Conservation (phyloP, 2,329 filamentous ascomycete genomes). For the Penicillium freii region DNA sequence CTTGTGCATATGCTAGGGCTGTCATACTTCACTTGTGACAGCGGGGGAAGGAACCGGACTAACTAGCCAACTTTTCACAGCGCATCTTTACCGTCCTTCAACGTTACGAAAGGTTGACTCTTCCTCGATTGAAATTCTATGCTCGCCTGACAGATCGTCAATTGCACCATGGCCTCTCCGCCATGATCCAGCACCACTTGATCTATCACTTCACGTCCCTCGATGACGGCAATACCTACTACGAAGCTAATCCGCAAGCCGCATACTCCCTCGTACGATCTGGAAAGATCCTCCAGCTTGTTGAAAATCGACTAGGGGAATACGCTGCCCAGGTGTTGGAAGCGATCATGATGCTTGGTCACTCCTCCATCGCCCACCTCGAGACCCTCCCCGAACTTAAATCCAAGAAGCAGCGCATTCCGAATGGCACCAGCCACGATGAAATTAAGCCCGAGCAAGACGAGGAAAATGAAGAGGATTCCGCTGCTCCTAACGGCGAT, state of each 20-base stretch:
- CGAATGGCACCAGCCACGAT: constrained; percentile 28
- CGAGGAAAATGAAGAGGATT: constrained; percentile 42
- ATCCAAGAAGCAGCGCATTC: constrained; percentile 16
- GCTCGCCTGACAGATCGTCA: constrained; percentile 72
- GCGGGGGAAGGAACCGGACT: constrained; percentile 7
- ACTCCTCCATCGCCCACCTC: constrained; percentile 58
- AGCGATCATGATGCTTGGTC: constrained; percentile 72
- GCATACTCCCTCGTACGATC: constrained; percentile 80
- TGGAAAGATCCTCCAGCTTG: constrained; percentile 75
- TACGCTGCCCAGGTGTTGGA: constrained; percentile 72
- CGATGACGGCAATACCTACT: constrained; percentile 65
- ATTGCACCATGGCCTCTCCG: constrained; percentile 75
- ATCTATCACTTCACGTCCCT: constrained; percentile 68
- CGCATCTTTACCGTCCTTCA: constrained; percentile 79
- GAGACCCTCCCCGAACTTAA: constrained; percentile 39
- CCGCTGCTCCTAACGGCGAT: constrained; percentile 30
- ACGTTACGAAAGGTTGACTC: constrained; percentile 72
- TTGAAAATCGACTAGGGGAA: constrained; percentile 71
- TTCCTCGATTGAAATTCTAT: constrained; percentile 66
- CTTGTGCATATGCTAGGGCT: background rate
- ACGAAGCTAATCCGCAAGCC: constrained; percentile 77
- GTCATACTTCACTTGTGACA: background rate
- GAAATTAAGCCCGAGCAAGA: constrained; percentile 22
- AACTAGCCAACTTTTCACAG: constrained; percentile 47
- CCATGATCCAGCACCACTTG: constrained; percentile 85